Base-by-base conservation (phyloP, 2,329 filamentous ascomycete species). In the Aspergillus flavus region DNA sequence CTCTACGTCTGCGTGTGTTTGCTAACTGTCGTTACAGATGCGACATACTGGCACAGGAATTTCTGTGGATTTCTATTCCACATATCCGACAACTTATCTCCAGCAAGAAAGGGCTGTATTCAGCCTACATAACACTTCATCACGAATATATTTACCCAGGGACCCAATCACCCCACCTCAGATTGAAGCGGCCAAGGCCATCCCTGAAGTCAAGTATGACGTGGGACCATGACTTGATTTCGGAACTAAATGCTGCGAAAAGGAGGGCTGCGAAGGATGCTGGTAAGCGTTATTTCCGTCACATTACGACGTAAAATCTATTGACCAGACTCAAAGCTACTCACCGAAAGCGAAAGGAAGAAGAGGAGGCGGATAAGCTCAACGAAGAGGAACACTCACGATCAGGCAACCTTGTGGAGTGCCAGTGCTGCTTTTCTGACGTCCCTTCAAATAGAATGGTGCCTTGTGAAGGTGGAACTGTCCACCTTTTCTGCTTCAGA, bases 381-480 rank as follows among this genome's bases (percentile, higher is more conserved):
- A 81, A 76, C 67, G 76, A 72, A 64, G 79, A 72, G 67, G 73
- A 70, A 69, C 73, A 77, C 26, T 78, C 78, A 63, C 77, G 71
- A 1, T 76, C 80, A 5, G 86, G 88, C 0, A 82, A 85, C 21
- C 80, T 89, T 46, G 76, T 82, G 12, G 91, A 94, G 68, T 96
- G 90, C 69, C 84, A 83, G 50, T 93, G 91, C 71, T 96, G 93
- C 76, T 95, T 86, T 71, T 81, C 82, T 7, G 88, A 93, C 4
- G 82, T 83, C 57, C 84, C 91, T 2, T 76, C 87, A 53, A 91
- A 91, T 68, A 84, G 88, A 55, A 87, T 92, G 80, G 84, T 92
- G 1, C 81, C 86, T 66, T 96, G 93, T 74, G 78, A 87, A 57
- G 87, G 84, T 19, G 81, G 84, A 0, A 69, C 73, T 0, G 67